These are phyloP conservation scores for Pseudocercospora cruenta DNA, from an alignment of 2,329 filamentous ascomycete species.

Conservation along the genomic window DNA sequence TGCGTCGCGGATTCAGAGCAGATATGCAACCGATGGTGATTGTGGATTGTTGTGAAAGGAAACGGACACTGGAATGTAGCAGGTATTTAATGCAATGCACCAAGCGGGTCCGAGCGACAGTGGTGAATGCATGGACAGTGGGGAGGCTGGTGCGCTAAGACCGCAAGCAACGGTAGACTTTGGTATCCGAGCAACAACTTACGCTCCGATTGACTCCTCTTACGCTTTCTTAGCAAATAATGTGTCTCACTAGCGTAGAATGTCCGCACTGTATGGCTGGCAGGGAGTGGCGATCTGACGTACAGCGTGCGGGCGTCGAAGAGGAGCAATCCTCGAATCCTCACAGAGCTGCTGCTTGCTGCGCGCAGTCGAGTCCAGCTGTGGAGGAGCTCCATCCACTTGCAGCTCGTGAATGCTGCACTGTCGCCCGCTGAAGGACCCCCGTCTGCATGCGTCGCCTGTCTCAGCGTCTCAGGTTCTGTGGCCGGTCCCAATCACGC, in stretches of 20 bases:
- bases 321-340: neutral
- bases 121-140: constrained; percentile 19
- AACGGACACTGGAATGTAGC: constrained; percentile 26
- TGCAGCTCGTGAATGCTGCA: neutral
- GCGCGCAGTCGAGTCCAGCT: neutral
- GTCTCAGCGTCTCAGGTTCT: constrained; percentile 10
- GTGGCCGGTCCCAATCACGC: neutral
- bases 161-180: constrained; percentile 11
- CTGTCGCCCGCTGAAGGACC: constrained; percentile 21
- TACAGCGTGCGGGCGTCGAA: neutral
- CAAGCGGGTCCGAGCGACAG: constrained; percentile 16
- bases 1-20: constrained; percentile 19
- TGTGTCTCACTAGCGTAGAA: constrained; percentile 1
- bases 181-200: constrained; percentile 20
- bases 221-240: constrained; percentile 10
- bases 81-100: constrained; percentile 27
- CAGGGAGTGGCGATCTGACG: neutral
- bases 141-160: constrained; percentile 20
- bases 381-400: neutral
- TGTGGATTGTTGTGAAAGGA: constrained; percentile 28
- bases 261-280: neutral
- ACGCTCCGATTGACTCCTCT: constrained; percentile 8
- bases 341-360: neutral
- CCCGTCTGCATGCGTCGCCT: constrained; percentile 14
- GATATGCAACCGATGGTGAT: constrained; percentile 20